Base-by-base conservation (phyloP, 2,329 filamentous ascomycete species). In the Raffaelea ambrosiae region DNA sequence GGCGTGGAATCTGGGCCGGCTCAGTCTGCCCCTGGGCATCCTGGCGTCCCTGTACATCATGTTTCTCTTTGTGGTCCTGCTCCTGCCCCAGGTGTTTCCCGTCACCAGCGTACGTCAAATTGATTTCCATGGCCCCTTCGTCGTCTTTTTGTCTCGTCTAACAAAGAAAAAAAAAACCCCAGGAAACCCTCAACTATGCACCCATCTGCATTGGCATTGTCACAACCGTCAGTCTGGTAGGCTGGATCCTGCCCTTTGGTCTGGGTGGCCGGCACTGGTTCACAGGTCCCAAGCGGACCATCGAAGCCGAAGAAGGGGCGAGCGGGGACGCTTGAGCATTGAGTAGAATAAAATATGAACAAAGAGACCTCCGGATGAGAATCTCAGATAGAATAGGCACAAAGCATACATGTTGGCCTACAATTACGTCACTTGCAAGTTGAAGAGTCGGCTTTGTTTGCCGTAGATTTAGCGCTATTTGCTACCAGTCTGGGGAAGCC, bases 191-290 rank as follows among this genome's bases (percentile, higher is more conserved):
- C 20, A 68, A 68, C 46, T 67, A 68, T 54, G 63, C 64, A 2
- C 64, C 64, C 0, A 63, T 67, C 21, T 63, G 61, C 49, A 66
- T 68, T 48, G 63, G 61, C 1, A 64, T 61, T 22, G 59, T 67
- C 29, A 61, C 58, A 22, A 47, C 65, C 31, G 55, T 67, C 52
- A 61, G 58, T 44, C 44, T 66, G 26, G 55, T 56, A 3, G 64
- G 65, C 0, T 67, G 65, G 65, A 48, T 64, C 13, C 49, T 66
- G 10, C 65, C 64, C 1, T 60, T 61, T 48, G 55, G 56, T 4
- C 56, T 60, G 9, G 64, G 65, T 7, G 65, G 59, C 1, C 57
- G 51, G 46, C 19, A 63, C 47, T 68, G 65, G 65, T 67, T 67
- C 48, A 53, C 54, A 21, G 65, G 65, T 1, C 64, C 65, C 3